phyloP scores from a whole-genome alignment of 73 alveolate genomes.

The Diophrys appendiculata region DNA sequence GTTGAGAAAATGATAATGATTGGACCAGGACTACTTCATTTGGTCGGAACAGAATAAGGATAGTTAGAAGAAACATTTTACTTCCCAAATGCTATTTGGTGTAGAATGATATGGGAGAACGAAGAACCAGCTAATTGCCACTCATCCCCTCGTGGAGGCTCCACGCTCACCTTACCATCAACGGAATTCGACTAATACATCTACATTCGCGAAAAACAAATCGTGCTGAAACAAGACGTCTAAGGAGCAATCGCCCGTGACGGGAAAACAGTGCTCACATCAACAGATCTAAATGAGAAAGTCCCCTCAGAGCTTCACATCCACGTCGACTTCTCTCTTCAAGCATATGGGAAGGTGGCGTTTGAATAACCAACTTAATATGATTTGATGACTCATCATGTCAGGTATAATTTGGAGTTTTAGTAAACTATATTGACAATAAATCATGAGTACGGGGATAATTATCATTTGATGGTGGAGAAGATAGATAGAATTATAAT shows the following conservation, averaged over 20 bases:
- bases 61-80: background rate
- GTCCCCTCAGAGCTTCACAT: background rate
- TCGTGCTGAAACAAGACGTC: background rate
- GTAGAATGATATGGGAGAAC: slow-evolving; percentile 1
- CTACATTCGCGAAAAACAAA: background rate
- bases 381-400: background rate
- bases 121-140: no score
- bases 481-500: background rate
- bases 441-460: background rate
- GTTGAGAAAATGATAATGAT: slow-evolving; percentile 53
- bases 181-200: background rate
- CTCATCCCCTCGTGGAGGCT: no score
- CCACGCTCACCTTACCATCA: no score
- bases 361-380: background rate
- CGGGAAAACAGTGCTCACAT: no score
- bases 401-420: background rate
- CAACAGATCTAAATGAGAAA: background rate
- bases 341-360: background rate
- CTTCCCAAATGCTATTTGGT: background rate
- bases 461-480: background rate
- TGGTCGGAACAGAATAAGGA: background rate
- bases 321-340: background rate
- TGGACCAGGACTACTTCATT: slow-evolving; percentile 48
- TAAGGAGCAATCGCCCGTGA: background rate
- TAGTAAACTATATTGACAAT: background rate